Evolutionary conservation across 192 early-diverging fungal species (phyloP).

Genomic region (Spinellus fusiger): DNA sequence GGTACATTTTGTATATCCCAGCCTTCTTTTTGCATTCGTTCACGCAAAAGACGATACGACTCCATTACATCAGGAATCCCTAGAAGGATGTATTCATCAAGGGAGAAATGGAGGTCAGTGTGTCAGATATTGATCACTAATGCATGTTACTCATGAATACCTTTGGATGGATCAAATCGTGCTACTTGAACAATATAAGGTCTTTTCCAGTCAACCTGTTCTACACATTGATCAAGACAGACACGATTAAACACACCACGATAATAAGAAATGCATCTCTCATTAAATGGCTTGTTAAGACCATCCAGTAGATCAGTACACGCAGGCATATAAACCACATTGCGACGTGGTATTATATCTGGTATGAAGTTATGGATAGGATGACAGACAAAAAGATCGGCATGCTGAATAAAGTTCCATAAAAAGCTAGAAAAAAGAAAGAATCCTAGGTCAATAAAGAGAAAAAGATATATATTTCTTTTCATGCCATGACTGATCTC

Average conservation of each 20-base stretch:
- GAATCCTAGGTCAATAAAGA: neutral
- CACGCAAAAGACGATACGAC: slow-evolving; percentile 60
- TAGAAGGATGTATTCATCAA: too few species aligned
- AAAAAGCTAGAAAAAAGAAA: slow-evolving; percentile 41
- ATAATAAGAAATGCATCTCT: slow-evolving; percentile 56
- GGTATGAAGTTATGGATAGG: slow-evolving; percentile 73
- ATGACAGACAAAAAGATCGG: slow-evolving; percentile 76
- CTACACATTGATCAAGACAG: slow-evolving; percentile 60
- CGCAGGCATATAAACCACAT: slow-evolving; percentile 66
- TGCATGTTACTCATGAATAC: slow-evolving; percentile 21
- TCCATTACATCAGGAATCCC: slow-evolving; percentile 66
- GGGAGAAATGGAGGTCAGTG: neutral
- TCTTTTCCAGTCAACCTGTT: slow-evolving; percentile 47
- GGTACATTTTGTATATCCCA: slow-evolving; percentile 46
- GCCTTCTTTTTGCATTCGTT: slow-evolving; percentile 39
- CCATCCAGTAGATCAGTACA: slow-evolving; percentile 78
- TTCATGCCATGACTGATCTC: neutral
- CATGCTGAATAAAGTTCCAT: slow-evolving; percentile 64
- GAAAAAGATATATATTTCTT: neutral
- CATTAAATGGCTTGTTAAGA: slow-evolving; percentile 65
- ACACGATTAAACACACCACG: slow-evolving; percentile 75
- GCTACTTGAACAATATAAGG: slow-evolving; percentile 81
- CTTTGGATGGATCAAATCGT: slow-evolving; percentile 82
- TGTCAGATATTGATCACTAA: neutral
- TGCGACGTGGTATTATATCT: slow-evolving; percentile 55